phyloP scores from a whole-genome alignment of 495 filamentous ascomycete genomes.

The Bacidia gigantensis region DNA sequence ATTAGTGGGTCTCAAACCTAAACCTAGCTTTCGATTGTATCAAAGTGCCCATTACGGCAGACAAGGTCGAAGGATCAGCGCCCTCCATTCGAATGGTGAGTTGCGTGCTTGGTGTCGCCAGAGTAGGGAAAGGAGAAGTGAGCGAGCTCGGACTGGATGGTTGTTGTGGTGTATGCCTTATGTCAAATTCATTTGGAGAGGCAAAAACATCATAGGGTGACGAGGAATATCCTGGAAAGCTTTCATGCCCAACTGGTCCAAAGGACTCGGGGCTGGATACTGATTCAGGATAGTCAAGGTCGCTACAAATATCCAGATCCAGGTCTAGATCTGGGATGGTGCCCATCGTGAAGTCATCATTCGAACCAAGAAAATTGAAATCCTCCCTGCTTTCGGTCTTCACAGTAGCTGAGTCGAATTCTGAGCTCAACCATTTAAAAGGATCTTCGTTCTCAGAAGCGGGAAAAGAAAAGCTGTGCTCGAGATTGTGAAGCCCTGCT shows the following conservation, averaged over 20 bases:
- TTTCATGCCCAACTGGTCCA: neutral
- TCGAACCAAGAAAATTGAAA: neutral
- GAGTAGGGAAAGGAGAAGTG: neutral
- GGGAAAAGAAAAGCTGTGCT: neutral
- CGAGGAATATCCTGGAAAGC: neutral
- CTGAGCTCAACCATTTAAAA: neutral
- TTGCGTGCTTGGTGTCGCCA: neutral
- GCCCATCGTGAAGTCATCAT: neutral
- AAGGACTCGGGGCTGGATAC: neutral
- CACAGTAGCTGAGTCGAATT: neutral
- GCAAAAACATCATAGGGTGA: neutral
- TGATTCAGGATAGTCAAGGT: neutral
- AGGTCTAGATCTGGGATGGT: neutral
- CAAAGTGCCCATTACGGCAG: neutral
- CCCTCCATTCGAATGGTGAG: neutral
- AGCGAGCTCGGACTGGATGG: neutral
- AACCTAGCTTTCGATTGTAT: neutral
- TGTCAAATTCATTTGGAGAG: neutral
- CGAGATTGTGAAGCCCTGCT: neutral
- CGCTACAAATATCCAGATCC: neutral
- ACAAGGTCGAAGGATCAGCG: neutral
- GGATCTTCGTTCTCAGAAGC: neutral
- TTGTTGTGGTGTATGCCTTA: neutral
- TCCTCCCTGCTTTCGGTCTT: neutral
- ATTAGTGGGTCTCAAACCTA: neutral